phyloP scores from a whole-genome alignment of 371 early-diverging fungal species.

The Zopfochytrium polystomum region DNA sequence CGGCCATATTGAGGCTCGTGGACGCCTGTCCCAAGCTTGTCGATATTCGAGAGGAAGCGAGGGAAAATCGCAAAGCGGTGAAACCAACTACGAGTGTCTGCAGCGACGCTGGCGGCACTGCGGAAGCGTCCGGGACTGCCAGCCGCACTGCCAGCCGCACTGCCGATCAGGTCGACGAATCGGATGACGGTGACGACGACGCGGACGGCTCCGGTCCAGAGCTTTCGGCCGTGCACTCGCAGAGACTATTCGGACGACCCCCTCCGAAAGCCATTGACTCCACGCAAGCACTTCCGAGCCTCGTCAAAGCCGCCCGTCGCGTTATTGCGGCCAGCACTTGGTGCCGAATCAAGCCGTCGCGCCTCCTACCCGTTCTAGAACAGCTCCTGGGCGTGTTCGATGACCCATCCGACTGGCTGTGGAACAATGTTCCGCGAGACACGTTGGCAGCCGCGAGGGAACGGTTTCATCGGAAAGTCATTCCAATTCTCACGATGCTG shows the following conservation, averaged over 20 bases:
- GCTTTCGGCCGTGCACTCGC: not conserved
- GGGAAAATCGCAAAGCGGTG: not conserved
- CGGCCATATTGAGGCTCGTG: constrained; percentile 15
- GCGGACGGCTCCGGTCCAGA: not conserved
- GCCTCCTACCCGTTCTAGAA: constrained; percentile 10
- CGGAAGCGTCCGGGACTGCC: constrained; percentile 1
- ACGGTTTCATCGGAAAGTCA: constrained; percentile 17
- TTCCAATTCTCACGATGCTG: constrained; percentile 27
- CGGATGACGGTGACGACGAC: not conserved
- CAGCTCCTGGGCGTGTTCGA: constrained; percentile 23
- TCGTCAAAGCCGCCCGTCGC: constrained; percentile 16
- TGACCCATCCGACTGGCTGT: constrained; percentile 6
- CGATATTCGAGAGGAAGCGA: constrained; percentile 29
- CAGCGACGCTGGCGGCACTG: not conserved
- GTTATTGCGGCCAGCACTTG: constrained; percentile 5
- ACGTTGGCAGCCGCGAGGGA: constrained; percentile 13
- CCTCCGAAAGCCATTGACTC: too few species aligned
- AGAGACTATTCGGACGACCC: constrained; percentile 1
- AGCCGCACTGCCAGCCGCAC: not conserved
- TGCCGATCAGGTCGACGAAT: not conserved
- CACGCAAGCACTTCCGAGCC: constrained; percentile 12
- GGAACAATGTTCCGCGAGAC: not conserved
- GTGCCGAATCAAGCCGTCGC: constrained; percentile 10
- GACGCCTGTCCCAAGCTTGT: constrained; percentile 18
- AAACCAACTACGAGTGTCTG: not conserved